Evolutionary conservation across 2,329 filamentous ascomycete genomes (phyloP).

Genomic region (Colletotrichum chrysophilum): DNA sequence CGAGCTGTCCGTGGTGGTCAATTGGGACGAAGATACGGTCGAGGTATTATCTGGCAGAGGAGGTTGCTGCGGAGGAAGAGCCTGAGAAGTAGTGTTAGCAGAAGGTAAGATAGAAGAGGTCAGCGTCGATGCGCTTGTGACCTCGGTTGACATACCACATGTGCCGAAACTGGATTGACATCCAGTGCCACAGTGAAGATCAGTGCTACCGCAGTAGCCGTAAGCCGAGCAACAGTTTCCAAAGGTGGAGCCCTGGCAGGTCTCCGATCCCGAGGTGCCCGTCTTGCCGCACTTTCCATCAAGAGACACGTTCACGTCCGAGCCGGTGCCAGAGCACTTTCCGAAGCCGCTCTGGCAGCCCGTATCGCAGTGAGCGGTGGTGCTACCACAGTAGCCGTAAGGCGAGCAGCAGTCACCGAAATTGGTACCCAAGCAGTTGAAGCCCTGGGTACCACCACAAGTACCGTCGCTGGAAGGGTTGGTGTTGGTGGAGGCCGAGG

Average conservation of each 20-base stretch:
- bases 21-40: neutral
- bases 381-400: constrained; percentile 23
- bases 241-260: constrained; percentile 11
- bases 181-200: constrained; percentile 22
- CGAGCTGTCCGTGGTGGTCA: neutral
- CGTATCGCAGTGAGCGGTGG: constrained; percentile 21
- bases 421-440: constrained; percentile 16
- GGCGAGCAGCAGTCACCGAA: constrained; percentile 25
- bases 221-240: constrained; percentile 25
- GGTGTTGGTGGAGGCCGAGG: neutral
- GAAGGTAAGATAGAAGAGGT: neutral
- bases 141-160: constrained; percentile 9
- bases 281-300: constrained; percentile 9
- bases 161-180: constrained; percentile 10
- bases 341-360: constrained; percentile 24
- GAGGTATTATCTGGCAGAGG: neutral
- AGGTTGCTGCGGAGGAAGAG: neutral
- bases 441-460: neutral
- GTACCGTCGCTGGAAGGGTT: constrained; percentile 8
- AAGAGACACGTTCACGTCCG: neutral
- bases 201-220: constrained; percentile 24
- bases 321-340: constrained; percentile 1
- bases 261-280: neutral
- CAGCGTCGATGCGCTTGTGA: neutral
- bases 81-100: constrained; percentile 3